These are phyloP conservation scores for Lecanicillium sp. DNA, from an alignment of 2,329 filamentous ascomycete genomes.

Conservation along the genomic window DNA sequence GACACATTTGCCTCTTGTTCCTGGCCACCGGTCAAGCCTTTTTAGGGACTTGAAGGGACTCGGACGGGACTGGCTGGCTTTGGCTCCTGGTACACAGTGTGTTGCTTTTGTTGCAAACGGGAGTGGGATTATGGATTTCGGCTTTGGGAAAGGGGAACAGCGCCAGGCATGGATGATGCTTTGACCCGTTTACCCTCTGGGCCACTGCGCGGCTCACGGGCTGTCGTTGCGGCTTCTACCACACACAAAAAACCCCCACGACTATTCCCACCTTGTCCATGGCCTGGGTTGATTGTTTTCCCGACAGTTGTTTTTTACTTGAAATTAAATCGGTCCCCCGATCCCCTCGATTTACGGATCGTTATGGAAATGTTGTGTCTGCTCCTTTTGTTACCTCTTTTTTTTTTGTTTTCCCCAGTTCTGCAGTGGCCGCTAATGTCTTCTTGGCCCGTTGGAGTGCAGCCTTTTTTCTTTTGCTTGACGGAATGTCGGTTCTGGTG, in stretches of 20 bases:
- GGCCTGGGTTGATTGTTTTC: constrained; percentile 2
- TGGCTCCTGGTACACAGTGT: constrained; percentile 23
- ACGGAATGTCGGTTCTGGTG: background rate
- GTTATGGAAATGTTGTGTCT: constrained; percentile 21
- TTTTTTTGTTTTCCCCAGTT: constrained; percentile 14
- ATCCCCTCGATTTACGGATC: constrained; percentile 7
- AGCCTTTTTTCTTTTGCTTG: background rate
- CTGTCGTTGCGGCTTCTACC: too few relatives aligned
- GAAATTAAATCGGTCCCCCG: constrained; percentile 6
- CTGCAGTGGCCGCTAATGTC: constrained; percentile 9
- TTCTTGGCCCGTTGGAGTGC: too few relatives aligned
- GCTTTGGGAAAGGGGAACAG: constrained; percentile 29
- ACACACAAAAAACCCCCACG: too few relatives aligned
- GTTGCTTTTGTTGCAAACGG: constrained; percentile 25
- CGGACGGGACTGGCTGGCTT: too few relatives aligned
- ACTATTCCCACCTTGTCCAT: too few relatives aligned
- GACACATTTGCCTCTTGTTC: too few relatives aligned
- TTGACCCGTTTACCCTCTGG: constrained; percentile 17
- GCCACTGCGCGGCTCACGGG: too few relatives aligned
- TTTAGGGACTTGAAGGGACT: constrained; percentile 27
- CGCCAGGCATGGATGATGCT: constrained; percentile 24
- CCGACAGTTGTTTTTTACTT: constrained; percentile 7
- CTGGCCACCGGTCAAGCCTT: constrained; percentile 9
- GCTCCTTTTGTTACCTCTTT: constrained; percentile 14
- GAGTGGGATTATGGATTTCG: constrained; percentile 29